Evolutionary conservation across 192 early-diverging fungal genomes (phyloP).

Genomic region (Neocallimastix lanati): DNA sequence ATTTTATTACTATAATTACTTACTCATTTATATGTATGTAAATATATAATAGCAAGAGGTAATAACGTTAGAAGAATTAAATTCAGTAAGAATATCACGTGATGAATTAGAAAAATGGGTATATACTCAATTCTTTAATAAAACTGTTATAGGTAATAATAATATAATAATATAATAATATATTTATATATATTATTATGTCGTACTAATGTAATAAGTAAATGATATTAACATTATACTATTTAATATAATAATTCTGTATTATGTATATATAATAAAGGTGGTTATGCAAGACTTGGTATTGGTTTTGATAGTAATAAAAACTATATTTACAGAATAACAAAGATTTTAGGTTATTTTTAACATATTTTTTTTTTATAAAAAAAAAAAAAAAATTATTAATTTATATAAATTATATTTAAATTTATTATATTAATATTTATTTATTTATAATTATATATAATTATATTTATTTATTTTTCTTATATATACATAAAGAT

Average conservation of each 20-base stretch:
- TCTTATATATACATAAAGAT: slow-evolving; percentile 3
- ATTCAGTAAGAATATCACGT: slow-evolving; percentile 37
- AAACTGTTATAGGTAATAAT: slow-evolving; percentile 25
- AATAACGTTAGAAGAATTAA: slow-evolving; percentile 37
- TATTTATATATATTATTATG: too few species aligned
- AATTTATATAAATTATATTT: too few species aligned
- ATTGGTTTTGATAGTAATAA: slow-evolving; percentile 35
- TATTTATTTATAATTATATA: too few species aligned
- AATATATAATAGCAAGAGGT: background rate
- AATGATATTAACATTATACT: too few species aligned
- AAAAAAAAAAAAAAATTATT: too few species aligned
- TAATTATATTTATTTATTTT: slow-evolving; percentile 3
- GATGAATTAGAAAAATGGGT: slow-evolving; percentile 53
- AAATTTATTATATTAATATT: too few species aligned
- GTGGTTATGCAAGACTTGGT: slow-evolving; percentile 38
- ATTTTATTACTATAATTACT: too few species aligned
- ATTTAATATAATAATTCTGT: too few species aligned
- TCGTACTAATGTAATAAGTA: too few species aligned
- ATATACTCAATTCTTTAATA: slow-evolving; percentile 47
- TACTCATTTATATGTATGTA: too few species aligned
- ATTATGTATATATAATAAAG: background rate
- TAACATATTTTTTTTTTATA: background rate
- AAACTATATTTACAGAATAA: slow-evolving; percentile 35
- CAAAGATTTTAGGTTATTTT: slow-evolving; percentile 24
- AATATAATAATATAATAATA: too few species aligned